A percentile compares a stretch with the other conserved stretches of the same genome.
These are phyloP conservation scores for Zygotorulaspora mrakii DNA, from an alignment of 1,139 yeast species.

Conservation along the genomic window DNA sequence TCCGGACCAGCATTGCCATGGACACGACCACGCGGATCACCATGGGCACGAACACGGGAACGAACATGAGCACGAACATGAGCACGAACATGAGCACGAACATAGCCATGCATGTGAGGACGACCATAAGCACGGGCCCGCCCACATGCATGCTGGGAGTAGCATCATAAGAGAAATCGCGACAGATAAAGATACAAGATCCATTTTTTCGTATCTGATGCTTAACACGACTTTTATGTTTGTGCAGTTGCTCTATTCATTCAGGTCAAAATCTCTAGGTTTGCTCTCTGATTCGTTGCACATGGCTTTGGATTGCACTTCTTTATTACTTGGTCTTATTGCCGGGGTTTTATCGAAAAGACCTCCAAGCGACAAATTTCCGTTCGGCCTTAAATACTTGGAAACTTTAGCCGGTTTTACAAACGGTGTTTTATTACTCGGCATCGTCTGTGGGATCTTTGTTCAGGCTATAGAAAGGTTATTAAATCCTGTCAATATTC, in stretches of 20 bases:
- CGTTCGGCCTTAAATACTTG: slow-evolving; percentile 80
- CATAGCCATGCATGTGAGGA: slow-evolving; percentile 11
- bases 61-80: not conserved
- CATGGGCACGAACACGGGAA: slow-evolving; percentile 13
- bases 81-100: slow-evolving; percentile 15
- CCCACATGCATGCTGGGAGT: slow-evolving; percentile 1
- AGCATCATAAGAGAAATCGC: slow-evolving; percentile 43
- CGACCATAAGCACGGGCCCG: slow-evolving; percentile 6
- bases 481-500: slow-evolving; percentile 68
- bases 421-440: slow-evolving; percentile 81
- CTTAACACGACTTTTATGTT: slow-evolving; percentile 91
- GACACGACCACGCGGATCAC: not conserved
- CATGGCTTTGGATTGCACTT: slow-evolving; percentile 93
- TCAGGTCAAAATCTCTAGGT: slow-evolving; percentile 88
- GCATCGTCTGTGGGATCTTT: slow-evolving; percentile 83
- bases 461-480: slow-evolving; percentile 84
- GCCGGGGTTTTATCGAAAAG: slow-evolving; percentile 67
- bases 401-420: slow-evolving; percentile 95
- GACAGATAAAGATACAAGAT: slow-evolving; percentile 70
- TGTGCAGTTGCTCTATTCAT: slow-evolving; percentile 84
- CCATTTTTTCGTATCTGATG: slow-evolving; percentile 81
- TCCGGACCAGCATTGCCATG: not conserved
- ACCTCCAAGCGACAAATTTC: slow-evolving; percentile 66
- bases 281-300: slow-evolving; percentile 88
- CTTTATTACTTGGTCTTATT: slow-evolving; percentile 80